Conservation (phyloP, 345 rosid species). For the Odontarrhena argentea region DNA sequence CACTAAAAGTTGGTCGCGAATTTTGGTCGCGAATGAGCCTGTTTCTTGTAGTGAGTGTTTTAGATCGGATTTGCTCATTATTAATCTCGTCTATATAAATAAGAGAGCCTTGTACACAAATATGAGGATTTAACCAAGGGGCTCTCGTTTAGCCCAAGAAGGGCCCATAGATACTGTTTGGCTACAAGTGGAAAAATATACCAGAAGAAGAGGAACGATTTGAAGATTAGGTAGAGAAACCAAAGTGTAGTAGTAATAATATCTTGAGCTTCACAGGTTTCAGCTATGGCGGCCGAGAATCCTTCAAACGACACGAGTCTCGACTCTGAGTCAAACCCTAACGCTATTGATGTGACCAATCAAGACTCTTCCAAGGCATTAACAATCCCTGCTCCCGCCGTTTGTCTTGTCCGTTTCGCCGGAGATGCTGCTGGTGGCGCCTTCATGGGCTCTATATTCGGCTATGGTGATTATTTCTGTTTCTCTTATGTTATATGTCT, state of each 20-base stretch:
- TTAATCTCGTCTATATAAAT: background rate
- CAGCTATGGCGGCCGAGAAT: constrained; percentile 46
- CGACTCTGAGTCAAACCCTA: constrained; percentile 40
- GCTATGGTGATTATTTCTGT: constrained; percentile 54
- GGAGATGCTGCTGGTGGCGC: constrained; percentile 85
- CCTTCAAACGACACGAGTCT: constrained; percentile 41
- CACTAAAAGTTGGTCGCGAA: too few species aligned
- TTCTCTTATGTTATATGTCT: background rate
- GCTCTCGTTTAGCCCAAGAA: background rate
- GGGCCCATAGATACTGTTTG: constrained; percentile 22
- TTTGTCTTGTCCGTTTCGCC: constrained; percentile 72
- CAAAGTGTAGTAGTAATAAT: background rate
- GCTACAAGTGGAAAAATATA: constrained; percentile 11
- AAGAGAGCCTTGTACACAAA: background rate
- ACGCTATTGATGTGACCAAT: constrained; percentile 32
- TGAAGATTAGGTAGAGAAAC: constrained; percentile 32
- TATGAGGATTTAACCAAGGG: background rate
- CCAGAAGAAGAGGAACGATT: constrained; percentile 13
- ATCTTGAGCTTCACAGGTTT: constrained; percentile 15
- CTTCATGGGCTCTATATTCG: constrained; percentile 82
- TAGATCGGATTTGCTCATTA: background rate
- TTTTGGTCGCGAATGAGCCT: too few species aligned
- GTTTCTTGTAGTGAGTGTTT: too few species aligned
- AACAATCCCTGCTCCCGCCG: constrained; percentile 52
- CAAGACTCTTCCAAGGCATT: constrained; percentile 45